These are phyloP conservation scores for Pseudogymnoascus sp. DNA, from an alignment of 2,329 filamentous ascomycete species.

Conservation along the genomic window DNA sequence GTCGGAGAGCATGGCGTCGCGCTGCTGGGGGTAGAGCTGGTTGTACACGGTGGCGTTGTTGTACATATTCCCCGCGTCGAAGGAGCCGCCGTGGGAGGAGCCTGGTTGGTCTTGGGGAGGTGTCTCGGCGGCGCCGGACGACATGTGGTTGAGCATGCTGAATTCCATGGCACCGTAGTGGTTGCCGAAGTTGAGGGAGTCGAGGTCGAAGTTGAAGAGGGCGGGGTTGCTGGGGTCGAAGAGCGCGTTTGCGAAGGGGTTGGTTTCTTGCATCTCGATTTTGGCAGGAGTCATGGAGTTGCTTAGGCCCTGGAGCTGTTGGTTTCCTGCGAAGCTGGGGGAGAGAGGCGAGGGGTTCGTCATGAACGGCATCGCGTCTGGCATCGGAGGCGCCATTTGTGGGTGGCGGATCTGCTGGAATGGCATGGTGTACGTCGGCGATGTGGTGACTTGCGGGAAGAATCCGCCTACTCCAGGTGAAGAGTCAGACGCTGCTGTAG, in stretches of 20 bases:
- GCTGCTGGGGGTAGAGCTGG: constrained; percentile 40
- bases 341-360: constrained; percentile 67
- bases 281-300: constrained; percentile 33
- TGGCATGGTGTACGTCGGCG: constrained; percentile 22
- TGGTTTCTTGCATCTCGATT: constrained; percentile 27
- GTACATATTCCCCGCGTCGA: constrained; percentile 25
- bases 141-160: constrained; percentile 93
- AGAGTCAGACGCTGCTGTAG: constrained; percentile 24
- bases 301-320: constrained; percentile 23
- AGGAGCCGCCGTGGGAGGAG: constrained; percentile 41
- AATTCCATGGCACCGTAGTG: constrained; percentile 95
- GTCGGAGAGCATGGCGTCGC: constrained; percentile 42
- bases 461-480: constrained; percentile 25
- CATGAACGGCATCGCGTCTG: constrained; percentile 47
- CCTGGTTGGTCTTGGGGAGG: constrained; percentile 55
- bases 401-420: constrained; percentile 29
- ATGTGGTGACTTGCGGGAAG: constrained; percentile 26
- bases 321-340: constrained; percentile 53
- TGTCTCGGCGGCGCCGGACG: constrained; percentile 77
- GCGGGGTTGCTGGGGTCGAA: constrained; percentile 91
- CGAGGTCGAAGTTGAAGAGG: constrained; percentile 91
- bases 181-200: constrained; percentile 90
- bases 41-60: constrained; percentile 33
- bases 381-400: constrained; percentile 46
- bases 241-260: constrained; percentile 49